phyloP scores from a whole-genome alignment of 78 protist genomes.

The Bigelowiella natans region DNA sequence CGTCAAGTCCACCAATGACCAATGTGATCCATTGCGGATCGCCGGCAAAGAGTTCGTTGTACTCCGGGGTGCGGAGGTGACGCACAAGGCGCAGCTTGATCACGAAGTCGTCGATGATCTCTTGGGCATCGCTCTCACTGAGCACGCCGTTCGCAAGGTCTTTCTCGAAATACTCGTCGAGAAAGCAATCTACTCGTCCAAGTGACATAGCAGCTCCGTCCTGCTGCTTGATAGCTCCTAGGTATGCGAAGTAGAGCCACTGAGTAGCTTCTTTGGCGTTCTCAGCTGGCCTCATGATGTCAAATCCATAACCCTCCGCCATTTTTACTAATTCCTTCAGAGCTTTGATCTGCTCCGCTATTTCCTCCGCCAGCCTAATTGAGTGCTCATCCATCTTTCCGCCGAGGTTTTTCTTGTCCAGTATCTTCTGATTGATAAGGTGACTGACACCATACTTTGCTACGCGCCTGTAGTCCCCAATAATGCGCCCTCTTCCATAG shows the following conservation, averaged over 20 bases:
- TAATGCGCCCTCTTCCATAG: slow-evolving; percentile 30
- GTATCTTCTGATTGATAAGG: slow-evolving; percentile 14
- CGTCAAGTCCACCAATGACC: slow-evolving; percentile 16
- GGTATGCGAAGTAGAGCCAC: slow-evolving; percentile 29
- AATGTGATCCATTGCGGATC: slow-evolving; percentile 36
- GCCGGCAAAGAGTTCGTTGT: slow-evolving; percentile 31
- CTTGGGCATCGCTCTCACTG: slow-evolving; percentile 22
- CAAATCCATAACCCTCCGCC: slow-evolving; percentile 12
- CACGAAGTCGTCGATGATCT: slow-evolving; percentile 24
- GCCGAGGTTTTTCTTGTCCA: not conserved
- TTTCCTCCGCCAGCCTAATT: not conserved
- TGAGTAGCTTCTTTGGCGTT: slow-evolving; percentile 22
- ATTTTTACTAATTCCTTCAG: not conserved
- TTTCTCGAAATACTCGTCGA: slow-evolving; percentile 25
- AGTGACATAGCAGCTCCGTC: slow-evolving; percentile 37
- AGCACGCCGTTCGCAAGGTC: not conserved
- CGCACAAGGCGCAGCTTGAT: slow-evolving; percentile 27
- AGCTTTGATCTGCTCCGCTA: slow-evolving; percentile 22
- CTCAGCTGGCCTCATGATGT: slow-evolving; percentile 15
- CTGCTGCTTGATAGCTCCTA: slow-evolving; percentile 27
- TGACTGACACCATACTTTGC: slow-evolving; percentile 20
- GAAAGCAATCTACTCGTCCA: slow-evolving; percentile 28
- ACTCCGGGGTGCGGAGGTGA: slow-evolving; percentile 27
- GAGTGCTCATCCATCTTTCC: not conserved
- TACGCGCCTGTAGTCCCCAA: slow-evolving; percentile 29